These are phyloP conservation scores for Skeletonema menzelii DNA, from an alignment of 108 stramenopile species.

Conservation along the genomic window DNA sequence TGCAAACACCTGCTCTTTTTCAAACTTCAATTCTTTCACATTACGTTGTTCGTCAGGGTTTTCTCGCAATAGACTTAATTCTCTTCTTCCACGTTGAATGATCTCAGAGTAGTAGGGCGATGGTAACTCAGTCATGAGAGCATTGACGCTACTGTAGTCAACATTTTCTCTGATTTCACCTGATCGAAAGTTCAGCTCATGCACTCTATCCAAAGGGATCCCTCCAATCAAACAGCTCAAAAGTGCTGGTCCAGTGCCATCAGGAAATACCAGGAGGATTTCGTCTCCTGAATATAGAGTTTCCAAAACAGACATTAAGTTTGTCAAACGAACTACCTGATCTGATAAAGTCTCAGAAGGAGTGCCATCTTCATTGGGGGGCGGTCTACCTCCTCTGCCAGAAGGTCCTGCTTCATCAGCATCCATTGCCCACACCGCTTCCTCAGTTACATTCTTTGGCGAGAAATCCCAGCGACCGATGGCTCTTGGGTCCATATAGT, in stretches of 20 bases:
- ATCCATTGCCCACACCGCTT: slow-evolving; percentile 79
- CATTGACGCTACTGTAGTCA: slow-evolving; percentile 31
- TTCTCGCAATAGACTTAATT: slow-evolving; percentile 28
- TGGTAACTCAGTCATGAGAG: slow-evolving; percentile 12
- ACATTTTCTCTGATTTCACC: slow-evolving; percentile 72
- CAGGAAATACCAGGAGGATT: slow-evolving; percentile 72
- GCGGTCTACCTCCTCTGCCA: slow-evolving; percentile 61
- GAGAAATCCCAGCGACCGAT: slow-evolving; percentile 77
- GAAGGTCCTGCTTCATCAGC: slow-evolving; percentile 59
- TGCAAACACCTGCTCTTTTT: slow-evolving; percentile 16
- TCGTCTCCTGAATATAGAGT: slow-evolving; percentile 78
- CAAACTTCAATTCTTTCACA: slow-evolving; percentile 43
- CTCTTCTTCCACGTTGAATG: slow-evolving; percentile 21
- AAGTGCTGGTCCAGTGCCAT: slow-evolving; percentile 79
- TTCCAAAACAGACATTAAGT: slow-evolving; percentile 71
- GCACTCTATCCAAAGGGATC: slow-evolving; percentile 66
- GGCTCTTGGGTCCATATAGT: slow-evolving; percentile 79
- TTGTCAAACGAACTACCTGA: slow-evolving; percentile 70
- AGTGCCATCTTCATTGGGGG: slow-evolving; percentile 82
- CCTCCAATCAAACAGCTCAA: slow-evolving; percentile 79
- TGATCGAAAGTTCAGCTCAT: slow-evolving; percentile 63
- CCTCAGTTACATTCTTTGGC: slow-evolving; percentile 37
- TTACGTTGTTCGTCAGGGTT: slow-evolving; percentile 28
- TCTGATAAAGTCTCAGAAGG: slow-evolving; percentile 77
- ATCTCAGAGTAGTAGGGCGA: slow-evolving; percentile 24